Conservation (phyloP, 345 rosid species). For the Pistacia atlantica region DNA sequence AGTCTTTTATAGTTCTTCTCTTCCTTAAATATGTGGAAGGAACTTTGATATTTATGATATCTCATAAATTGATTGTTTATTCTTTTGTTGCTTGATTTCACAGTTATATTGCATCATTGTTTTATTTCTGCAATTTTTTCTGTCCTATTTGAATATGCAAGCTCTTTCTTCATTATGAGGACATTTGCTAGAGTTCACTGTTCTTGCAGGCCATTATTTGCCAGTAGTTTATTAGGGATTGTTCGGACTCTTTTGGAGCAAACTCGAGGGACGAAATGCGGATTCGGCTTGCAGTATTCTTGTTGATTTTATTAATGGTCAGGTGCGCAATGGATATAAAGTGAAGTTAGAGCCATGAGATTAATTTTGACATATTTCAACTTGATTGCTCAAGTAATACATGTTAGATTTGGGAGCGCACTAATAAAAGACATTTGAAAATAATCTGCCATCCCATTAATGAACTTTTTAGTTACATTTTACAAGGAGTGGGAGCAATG, state of each 20-base stretch:
- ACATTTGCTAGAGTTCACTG: conserved; percentile 17
- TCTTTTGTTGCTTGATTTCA: background rate
- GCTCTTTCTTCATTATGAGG: conserved; percentile 9
- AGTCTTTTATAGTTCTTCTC: background rate
- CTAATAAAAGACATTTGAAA: background rate
- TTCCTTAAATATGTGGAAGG: background rate
- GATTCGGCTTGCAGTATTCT: conserved; percentile 71
- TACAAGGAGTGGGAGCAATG: background rate
- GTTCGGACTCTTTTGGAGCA: conserved; percentile 81
- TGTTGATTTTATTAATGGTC: conserved; percentile 76
- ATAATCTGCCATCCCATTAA: background rate
- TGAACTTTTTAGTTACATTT: conserved; percentile 7
- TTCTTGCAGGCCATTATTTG: conserved; percentile 86
- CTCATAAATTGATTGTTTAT: background rate
- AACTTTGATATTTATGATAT: background rate
- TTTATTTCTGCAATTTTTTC: background rate
- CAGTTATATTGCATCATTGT: background rate
- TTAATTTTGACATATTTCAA: conserved; percentile 17
- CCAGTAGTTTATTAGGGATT: conserved; percentile 76
- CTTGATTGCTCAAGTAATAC: conserved; percentile 6
- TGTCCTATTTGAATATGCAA: background rate
- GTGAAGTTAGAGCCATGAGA: conserved; percentile 8
- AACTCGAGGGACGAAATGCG: conserved; percentile 65
- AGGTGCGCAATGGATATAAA: conserved; percentile 48
- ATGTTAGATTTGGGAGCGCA: conserved; percentile 5